Conservation (phyloP, 371 early-diverging fungal species). For the Apophysomyces ossiformis region DNA sequence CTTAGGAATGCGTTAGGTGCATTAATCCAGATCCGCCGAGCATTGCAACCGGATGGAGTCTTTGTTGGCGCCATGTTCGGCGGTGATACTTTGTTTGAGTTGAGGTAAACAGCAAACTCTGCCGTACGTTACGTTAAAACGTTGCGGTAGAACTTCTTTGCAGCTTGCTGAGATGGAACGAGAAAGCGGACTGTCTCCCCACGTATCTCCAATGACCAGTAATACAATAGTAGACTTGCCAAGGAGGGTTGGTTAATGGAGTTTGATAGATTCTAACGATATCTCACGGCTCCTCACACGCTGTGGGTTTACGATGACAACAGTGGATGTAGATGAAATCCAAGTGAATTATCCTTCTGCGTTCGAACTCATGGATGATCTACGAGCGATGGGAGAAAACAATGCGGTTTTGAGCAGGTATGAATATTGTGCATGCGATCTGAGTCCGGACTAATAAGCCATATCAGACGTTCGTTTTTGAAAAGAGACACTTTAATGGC, state of each 20-base stretch:
- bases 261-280: constrained; percentile 73
- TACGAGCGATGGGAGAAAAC: constrained; percentile 93
- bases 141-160: constrained; percentile 70
- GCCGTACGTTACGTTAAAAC: not conserved
- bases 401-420: constrained; percentile 88
- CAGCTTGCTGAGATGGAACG: constrained; percentile 93
- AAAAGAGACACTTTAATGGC: constrained; percentile 86
- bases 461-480: constrained; percentile 62
- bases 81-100: constrained; percentile 93
- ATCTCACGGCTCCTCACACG: constrained; percentile 80
- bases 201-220: constrained; percentile 92
- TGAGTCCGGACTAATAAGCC: not conserved
- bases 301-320: constrained; percentile 88
- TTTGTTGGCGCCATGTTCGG: constrained; percentile 94
- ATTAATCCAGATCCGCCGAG: constrained; percentile 80
- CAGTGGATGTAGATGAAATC: constrained; percentile 94
- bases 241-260: not conserved
- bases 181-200: constrained; percentile 89
- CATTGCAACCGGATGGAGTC: constrained; percentile 89
- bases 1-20: constrained; percentile 45
- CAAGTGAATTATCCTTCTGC: constrained; percentile 91
- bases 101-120: constrained; percentile 46
- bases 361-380: constrained; percentile 89
- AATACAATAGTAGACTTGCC: constrained; percentile 2
- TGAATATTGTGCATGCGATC: not conserved